Conservation (phyloP, 2,329 filamentous ascomycete genomes). For the Scytalidium lignicola region DNA sequence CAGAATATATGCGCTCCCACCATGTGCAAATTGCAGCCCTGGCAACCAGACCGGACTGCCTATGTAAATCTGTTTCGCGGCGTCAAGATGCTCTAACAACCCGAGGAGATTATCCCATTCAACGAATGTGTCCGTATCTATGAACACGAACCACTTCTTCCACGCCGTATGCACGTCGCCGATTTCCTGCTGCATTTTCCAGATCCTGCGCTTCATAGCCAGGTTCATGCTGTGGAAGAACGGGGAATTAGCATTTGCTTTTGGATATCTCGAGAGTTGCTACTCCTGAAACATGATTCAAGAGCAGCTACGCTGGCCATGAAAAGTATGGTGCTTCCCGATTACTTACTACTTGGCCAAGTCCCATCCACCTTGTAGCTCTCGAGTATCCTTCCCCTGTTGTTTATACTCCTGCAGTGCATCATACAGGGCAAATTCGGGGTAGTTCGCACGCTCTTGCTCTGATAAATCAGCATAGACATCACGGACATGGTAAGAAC, state of each 20-base stretch:
- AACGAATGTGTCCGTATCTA: slow-evolving; percentile 14
- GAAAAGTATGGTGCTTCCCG: slow-evolving; percentile 12
- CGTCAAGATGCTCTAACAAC: slow-evolving; percentile 7
- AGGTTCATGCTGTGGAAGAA: no score
- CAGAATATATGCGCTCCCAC: slow-evolving; percentile 10
- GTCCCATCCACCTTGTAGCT: slow-evolving; percentile 9
- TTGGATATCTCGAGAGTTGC: no score
- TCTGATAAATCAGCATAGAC: slow-evolving; percentile 8
- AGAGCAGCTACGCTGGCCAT: no score
- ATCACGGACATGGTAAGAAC: slow-evolving; percentile 5
- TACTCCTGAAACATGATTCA: no score
- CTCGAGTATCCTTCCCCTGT: slow-evolving; percentile 10
- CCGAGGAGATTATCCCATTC: slow-evolving; percentile 13
- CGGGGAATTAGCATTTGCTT: no score
- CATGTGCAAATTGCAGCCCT: slow-evolving; percentile 9
- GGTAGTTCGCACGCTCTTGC: no score
- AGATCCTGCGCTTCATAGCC: no score
- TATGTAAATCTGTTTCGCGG: background rate
- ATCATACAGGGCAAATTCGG: no score
- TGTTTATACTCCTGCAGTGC: slow-evolving; percentile 5
- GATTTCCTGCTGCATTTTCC: slow-evolving; percentile 4
- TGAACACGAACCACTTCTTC: slow-evolving; percentile 10
- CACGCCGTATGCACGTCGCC: background rate
- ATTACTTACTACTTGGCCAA: slow-evolving; percentile 13
- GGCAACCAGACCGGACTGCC: background rate